Evolutionary conservation across 164 flowering plant species (phyloP).

Genomic region (Aristolochia fimbriata): DNA sequence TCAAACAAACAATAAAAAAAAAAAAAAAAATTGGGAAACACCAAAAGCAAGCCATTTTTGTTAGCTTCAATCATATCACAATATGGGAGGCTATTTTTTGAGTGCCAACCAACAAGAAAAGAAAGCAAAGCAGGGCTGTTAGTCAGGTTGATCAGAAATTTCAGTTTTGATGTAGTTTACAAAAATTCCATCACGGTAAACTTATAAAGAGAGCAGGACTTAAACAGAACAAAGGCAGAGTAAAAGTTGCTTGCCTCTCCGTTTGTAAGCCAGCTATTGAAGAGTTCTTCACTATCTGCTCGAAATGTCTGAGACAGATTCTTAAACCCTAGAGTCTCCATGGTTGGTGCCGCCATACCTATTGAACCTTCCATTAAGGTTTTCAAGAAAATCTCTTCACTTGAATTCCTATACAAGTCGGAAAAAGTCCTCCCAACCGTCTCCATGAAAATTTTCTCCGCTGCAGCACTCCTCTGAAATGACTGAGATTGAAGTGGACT

Average conservation of each 20-base stretch:
- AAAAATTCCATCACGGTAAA: no score
- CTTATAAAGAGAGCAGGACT: no score
- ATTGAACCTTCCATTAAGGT: conserved; percentile 51
- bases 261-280: conserved; percentile 66
- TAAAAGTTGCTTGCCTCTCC: conserved; percentile 57
- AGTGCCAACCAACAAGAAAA: no score
- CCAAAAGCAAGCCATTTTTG: no score
- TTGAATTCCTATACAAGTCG: conserved; percentile 52
- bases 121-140: no score
- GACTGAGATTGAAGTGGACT: conserved; percentile 9
- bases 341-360: conserved; percentile 49
- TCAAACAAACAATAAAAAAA: no score
- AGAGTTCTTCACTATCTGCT: conserved; percentile 68
- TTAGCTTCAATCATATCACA: no score
- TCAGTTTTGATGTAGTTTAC: no score
- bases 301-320: conserved; percentile 47
- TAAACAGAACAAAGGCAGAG: conserved; percentile 1
- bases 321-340: conserved; percentile 71
- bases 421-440: conserved; percentile 44
- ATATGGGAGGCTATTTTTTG: no score
- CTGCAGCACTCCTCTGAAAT: conserved; percentile 12
- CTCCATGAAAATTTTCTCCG: conserved; percentile 27
- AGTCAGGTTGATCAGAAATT: no score
- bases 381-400: conserved; percentile 58
- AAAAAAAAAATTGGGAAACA: no score